Evolutionary conservation across 139 green algal species (phyloP).

Genomic region (Marvania coccoides): DNA sequence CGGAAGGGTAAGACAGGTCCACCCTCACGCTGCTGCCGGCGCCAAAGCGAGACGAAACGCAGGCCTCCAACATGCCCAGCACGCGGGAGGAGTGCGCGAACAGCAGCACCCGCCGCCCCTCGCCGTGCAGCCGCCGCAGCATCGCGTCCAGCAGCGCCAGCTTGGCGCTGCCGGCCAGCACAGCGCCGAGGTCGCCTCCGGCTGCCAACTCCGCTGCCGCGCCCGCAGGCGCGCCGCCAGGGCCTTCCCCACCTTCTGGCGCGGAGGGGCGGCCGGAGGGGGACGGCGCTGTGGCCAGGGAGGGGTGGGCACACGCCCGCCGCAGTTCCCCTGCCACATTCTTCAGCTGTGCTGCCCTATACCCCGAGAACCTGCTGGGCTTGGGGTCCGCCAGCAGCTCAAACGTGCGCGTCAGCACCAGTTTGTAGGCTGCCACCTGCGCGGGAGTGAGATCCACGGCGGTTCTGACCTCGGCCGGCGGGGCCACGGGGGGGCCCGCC

Average conservation of each 20-base stretch:
- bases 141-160: slow-evolving; percentile 55
- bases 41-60: slow-evolving; percentile 30
- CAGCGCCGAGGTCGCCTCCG: background rate
- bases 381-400: slow-evolving; percentile 54
- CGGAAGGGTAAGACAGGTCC: slow-evolving; percentile 34
- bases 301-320: slow-evolving; percentile 39
- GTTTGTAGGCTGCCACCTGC: slow-evolving; percentile 49
- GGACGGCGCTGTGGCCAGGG: background rate
- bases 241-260: background rate
- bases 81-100: slow-evolving; percentile 39
- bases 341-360: slow-evolving; percentile 34
- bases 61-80: slow-evolving; percentile 48
- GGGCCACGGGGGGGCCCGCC: slow-evolving; percentile 8
- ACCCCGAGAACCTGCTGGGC: slow-evolving; percentile 26
- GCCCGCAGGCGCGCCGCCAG: background rate
- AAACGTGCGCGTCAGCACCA: slow-evolving; percentile 41
- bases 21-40: slow-evolving; percentile 25
- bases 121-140: slow-evolving; percentile 28
- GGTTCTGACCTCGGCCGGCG: slow-evolving; percentile 33
- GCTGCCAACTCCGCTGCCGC: background rate
- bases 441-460: slow-evolving; percentile 32
- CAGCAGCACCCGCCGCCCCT: slow-evolving; percentile 45
- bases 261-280: background rate
- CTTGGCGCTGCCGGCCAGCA: slow-evolving; percentile 45
- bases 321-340: slow-evolving; percentile 48